Evolutionary conservation across 2,329 filamentous ascomycete genomes (phyloP), one percentile per base, ranked within the genome.

Genomic region (Exophiala bonariae): DNA sequence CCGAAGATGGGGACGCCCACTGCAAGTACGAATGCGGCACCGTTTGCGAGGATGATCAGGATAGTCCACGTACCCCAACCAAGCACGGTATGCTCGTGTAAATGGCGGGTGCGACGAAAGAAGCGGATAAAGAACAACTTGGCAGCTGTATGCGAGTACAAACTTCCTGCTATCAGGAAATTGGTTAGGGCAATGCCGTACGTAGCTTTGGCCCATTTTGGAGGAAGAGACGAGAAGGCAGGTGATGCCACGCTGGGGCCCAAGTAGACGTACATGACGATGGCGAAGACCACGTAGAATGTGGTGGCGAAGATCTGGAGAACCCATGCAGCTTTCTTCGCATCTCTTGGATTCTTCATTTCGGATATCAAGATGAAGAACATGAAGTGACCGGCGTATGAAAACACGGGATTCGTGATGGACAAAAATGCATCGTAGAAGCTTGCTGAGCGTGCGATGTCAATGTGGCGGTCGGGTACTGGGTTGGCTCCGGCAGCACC

Each of bases 281-380:
- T 64, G 4, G 76, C 72, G 51, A 80, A 76, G 39, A 76, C 62
- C 30, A 72, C 37, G 60, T 80, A 80, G 51, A 76, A 74, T 16
- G 65, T 63, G 3, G 75, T 79, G 2, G 75, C 72, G 51, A 76
- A 72, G 34, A 66, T 63, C 57, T 79, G 75, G 18, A 80, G 66
- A 3, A 67, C 64, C 62, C 71, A 77, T 0, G 75, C 75, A 0
- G 77, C 71, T 46, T 76, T 75, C 69, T 77, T 77, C 2, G 73
- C 72, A 41, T 78, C 73, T 43, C 69, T 65, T 4, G 76, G 76
- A 32, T 66, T 63, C 50, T 69, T 70, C 75, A 79, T 78, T 56
- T 79, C 76, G 0, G 73, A 77, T 31, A 78, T 74, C 26, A 78
- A 65, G 37, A 76, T 70, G 61, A 78, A 78, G 59, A 78, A 79